These are phyloP conservation scores for Pulveroboletus sp. DNA, from an alignment of 768 basidiomycete genomes.

Conservation along the genomic window DNA sequence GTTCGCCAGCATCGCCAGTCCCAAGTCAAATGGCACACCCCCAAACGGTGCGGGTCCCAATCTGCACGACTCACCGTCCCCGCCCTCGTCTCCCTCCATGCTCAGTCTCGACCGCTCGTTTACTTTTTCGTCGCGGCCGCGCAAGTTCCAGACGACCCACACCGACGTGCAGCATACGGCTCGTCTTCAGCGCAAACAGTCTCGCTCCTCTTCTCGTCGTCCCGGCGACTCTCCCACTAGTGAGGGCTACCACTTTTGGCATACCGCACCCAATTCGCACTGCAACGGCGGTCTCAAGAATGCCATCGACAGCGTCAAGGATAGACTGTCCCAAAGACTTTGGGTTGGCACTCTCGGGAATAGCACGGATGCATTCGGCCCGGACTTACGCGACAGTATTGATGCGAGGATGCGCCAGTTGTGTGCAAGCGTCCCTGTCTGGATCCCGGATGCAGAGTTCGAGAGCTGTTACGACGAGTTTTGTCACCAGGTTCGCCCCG, in stretches of 20 bases:
- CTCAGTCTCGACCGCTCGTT: constrained; percentile 23
- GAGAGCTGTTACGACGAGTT: constrained; percentile 79
- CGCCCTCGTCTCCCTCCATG: not conserved
- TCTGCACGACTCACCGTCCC: not conserved
- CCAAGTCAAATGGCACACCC: constrained; percentile 10
- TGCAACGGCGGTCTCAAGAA: constrained; percentile 85
- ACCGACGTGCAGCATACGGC: constrained; percentile 33
- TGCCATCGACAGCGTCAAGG: constrained; percentile 64
- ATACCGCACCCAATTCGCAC: constrained; percentile 59
- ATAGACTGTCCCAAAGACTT: constrained; percentile 44
- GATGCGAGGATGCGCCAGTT: constrained; percentile 44
- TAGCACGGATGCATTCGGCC: constrained; percentile 58
- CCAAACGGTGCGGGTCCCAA: constrained; percentile 7
- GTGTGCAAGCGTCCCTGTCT: constrained; percentile 52
- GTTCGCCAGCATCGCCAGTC: constrained; percentile 35
- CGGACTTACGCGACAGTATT: constrained; percentile 52
- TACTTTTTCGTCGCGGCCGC: constrained; percentile 25
- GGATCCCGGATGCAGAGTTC: constrained; percentile 80
- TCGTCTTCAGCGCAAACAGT: constrained; percentile 47
- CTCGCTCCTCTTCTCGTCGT: constrained; percentile 50
- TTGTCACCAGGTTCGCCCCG: constrained; percentile 62
- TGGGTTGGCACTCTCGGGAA: constrained; percentile 76
- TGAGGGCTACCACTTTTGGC: constrained; percentile 33
- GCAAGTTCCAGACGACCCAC: constrained; percentile 50
- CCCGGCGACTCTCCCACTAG: constrained; percentile 28